Evolutionary conservation across 108 stramenopile species (phyloP), one percentile per base, ranked within the genome.

Genomic region (Cafeteria roenbergensis): DNA sequence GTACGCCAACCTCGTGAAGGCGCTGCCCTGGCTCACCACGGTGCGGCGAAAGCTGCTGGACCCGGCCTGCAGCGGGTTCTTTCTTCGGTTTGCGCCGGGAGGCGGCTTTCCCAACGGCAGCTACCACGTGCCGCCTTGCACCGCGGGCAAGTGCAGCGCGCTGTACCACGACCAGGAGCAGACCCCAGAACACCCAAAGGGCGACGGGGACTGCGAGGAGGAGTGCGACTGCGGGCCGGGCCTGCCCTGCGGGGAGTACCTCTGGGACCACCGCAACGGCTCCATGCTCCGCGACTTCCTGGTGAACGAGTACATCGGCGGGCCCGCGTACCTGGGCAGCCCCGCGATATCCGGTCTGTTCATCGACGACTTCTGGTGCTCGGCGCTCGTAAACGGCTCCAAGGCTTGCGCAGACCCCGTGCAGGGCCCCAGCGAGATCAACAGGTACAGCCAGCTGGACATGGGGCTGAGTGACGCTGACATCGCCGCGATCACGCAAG

Each of bases 161-260:
- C 51, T 65, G n/a, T 65, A 65, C 51, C 64, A 65, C 42, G 64
- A 65, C 30, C 64, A 65, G 51, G 22, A n/a, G 33, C 64, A 64
- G 48, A 65, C 64, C 20, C 51, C 50, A 1, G 52, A 65, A 22
- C 14, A 34, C 31, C 52, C 51, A 8, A 54, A 54, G 28, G 30
- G 30, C 12, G 64, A 65, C 51, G 64, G 64, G 14, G 27, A 24
- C 8, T 65, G 64, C 42, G 8, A 1, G 8, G 51, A 30, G 28
- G 64, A 48, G 28, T 65, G 64, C 36, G 42, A 65, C 64, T 65
- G 42, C 27, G 64, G 64, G 4, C n/a, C n/a, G n/a, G 4, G 2
- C 1, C 17, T 31, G 24, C 64, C 64, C 51, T 50, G 42, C 51
- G 64, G 64, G 24, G 64, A 65, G 51, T 65, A 65, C 53, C 30